phyloP scores from a whole-genome alignment of 768 basidiomycete genomes.

The Tulasnella sp. region DNA sequence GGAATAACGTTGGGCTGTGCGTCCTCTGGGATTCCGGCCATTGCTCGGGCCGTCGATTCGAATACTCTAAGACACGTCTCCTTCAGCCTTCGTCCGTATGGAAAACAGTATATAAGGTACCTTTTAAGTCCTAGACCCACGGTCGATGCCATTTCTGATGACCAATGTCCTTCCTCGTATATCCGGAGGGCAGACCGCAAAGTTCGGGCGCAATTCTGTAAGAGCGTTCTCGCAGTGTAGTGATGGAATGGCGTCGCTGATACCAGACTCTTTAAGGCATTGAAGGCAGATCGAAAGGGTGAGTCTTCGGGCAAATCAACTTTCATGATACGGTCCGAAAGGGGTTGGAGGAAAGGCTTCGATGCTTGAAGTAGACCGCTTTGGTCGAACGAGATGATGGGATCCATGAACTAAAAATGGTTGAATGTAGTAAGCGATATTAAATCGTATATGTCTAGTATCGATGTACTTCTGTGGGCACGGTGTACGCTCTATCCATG shows the following conservation, averaged over 20 bases:
- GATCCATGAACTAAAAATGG: not conserved
- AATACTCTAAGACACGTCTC: not conserved
- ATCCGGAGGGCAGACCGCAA: not conserved
- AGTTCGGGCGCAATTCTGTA: conserved; percentile 1
- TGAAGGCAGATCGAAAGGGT: not conserved
- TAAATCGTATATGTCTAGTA: not conserved
- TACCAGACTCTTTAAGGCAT: not conserved
- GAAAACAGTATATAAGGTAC: not conserved
- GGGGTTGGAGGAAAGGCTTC: not conserved
- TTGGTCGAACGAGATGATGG: not conserved
- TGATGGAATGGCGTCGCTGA: not conserved
- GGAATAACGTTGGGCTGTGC: not conserved
- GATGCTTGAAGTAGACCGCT: not conserved
- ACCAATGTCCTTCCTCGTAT: not conserved
- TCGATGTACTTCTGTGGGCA: not conserved
- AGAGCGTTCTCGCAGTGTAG: not conserved
- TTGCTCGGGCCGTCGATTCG: not conserved
- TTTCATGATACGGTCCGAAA: not conserved
- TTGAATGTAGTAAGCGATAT: not conserved
- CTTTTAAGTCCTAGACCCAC: not conserved
- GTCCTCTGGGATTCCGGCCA: not conserved
- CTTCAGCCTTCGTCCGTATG: not conserved
- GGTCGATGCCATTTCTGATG: not conserved
- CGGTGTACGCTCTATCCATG: not conserved
- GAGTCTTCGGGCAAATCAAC: not conserved